Evolutionary conservation across 805 yeast genomes (phyloP).

Genomic region (Metschnikowia peoriensis): DNA sequence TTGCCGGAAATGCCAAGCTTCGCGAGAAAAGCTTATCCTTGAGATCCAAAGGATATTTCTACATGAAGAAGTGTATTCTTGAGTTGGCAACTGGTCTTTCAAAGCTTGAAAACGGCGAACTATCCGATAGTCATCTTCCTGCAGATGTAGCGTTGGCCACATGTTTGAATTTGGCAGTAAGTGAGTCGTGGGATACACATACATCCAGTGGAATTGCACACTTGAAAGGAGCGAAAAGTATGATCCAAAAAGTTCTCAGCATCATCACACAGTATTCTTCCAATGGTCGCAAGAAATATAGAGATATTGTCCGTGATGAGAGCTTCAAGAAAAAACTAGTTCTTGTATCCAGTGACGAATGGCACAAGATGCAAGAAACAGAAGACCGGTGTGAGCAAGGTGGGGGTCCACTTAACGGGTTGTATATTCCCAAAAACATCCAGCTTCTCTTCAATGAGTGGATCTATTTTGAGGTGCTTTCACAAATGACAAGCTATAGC

Average conservation of each 20-base stretch:
- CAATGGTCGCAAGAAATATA: not conserved
- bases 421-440: constrained; percentile 40
- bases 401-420: not conserved
- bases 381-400: too few species aligned
- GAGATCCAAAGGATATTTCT: constrained; percentile 49
- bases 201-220: constrained; percentile 69
- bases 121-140: constrained; percentile 34
- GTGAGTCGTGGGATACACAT: constrained; percentile 69
- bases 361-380: constrained; percentile 25
- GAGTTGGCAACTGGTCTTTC: constrained; percentile 58
- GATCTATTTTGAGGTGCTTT: constrained; percentile 65
- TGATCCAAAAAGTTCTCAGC: constrained; percentile 49
- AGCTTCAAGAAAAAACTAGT: constrained; percentile 24
- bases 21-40: constrained; percentile 45
- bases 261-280: constrained; percentile 24
- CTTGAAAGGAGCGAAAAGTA: constrained; percentile 61
- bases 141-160: constrained; percentile 67
- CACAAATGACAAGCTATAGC: constrained; percentile 58
- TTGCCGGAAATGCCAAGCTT: constrained; percentile 35
- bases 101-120: constrained; percentile 22
- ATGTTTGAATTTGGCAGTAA: constrained; percentile 59
- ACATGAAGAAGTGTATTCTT: constrained; percentile 59
- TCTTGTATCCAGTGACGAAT: constrained; percentile 31
- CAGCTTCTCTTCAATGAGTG: constrained; percentile 61
- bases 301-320: constrained; percentile 1